Evolutionary conservation across 2,329 filamentous ascomycete genomes (phyloP), one percentile per base, ranked within the genome.

Genomic region (Dryadomyces sulphureus): DNA sequence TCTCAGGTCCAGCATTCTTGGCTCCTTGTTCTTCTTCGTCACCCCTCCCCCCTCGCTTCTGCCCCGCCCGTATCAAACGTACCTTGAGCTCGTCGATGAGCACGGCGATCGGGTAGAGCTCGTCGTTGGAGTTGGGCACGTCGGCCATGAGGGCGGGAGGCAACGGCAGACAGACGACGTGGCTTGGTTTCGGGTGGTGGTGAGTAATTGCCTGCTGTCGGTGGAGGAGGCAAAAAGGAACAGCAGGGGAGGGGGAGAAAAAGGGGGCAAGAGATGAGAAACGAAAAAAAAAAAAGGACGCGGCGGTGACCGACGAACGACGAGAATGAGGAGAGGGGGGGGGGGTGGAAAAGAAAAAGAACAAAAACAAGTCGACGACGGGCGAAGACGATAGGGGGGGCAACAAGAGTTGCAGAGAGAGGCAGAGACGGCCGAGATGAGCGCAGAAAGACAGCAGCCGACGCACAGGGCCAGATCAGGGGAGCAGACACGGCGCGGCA

Each of bases 61-160:
- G n/a, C n/a, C n/a, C n/a, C n/a, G n/a, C n/a, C n/a, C n/a, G n/a
- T n/a, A n/a, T n/a, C n/a, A n/a, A n/a, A n/a, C n/a, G n/a, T 45
- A 94, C 89, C 86, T 95, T 98, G 61, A 98, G 77, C 78, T 98
- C 92, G 67, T 98, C 92, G 68, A 98, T 98, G 68, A 98, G 81
- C 57, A 98, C 92, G 62, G 93, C 92, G 73, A 98, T 98, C 65
- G 92, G 92, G 68, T 96, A 98, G 61, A 98, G 88, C 81, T 96
- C 93, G 70, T 98, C 92, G 66, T 83, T 93, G 72, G 90, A 80
- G 68, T 82, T 85, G 65, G 81, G 76, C 69, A 82, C 83, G 70
- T 95, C 77, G 68, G 77, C 87, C 90, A 96, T 96, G 65, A 66
- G 76, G 68, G 64, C 60, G 59, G 35, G 25, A 38, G 40, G 20